phyloP scores from a whole-genome alignment of 2,329 filamentous ascomycete genomes.

The Alternaria sp. region DNA sequence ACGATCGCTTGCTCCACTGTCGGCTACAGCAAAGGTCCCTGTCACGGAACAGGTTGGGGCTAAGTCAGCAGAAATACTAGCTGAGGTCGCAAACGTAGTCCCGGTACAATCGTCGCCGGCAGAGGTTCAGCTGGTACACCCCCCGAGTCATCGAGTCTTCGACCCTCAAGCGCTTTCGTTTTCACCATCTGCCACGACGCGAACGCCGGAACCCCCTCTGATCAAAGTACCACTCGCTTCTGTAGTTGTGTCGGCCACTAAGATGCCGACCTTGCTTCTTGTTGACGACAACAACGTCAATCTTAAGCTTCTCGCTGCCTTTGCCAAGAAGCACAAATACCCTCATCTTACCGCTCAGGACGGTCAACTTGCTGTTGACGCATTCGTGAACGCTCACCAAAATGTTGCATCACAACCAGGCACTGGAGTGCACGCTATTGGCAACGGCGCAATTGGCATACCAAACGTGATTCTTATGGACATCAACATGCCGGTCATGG shows the following conservation, averaged over 20 bases:
- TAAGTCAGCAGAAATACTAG: background rate
- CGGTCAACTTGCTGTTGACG: background rate
- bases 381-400: background rate
- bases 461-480: background rate
- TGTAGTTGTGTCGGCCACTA: background rate
- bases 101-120: background rate
- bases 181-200: background rate
- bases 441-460: background rate
- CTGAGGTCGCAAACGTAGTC: background rate
- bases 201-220: background rate
- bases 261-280: background rate
- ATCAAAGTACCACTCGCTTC: background rate
- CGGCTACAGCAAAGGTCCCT: background rate
- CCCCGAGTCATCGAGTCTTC: background rate
- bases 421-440: rapidly evolving
- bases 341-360: background rate
- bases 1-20: background rate
- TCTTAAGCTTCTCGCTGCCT: background rate
- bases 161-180: background rate
- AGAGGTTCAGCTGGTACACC: background rate
- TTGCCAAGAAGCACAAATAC: background rate
- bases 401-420: background rate
- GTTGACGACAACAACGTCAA: background rate
- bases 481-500: background rate
- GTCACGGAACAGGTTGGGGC: background rate